Base-by-base conservation (phyloP, 495 filamentous ascomycete genomes). In the Ramalina intermedia region DNA sequence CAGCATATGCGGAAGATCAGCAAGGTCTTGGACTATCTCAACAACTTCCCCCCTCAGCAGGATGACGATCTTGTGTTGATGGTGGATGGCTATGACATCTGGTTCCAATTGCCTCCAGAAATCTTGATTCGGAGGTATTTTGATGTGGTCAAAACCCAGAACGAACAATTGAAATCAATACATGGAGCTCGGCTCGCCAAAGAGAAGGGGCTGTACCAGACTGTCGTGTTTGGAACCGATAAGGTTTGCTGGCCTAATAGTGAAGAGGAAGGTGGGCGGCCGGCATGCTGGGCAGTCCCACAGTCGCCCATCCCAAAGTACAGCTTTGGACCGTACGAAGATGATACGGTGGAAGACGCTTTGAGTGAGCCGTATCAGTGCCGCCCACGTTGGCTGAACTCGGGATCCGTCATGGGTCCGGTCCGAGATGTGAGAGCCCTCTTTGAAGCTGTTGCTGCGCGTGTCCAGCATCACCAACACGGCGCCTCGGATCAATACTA, bases 401-500 rank as follows among this genome's bases (percentile, higher is more conserved):
- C 55, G 3, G 52, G 53, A 14, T 57, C 48, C 37, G 40, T 60
- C 18, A 63, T 65, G 26, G 62, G 62, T 21, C 41, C 46, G 8
- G 51, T 57, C 14, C 14, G n/a, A 26, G 59, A 63, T 37, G 48
- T 63, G 5, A 47, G 53, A 27, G 52, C 54, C 16, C 42, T 65
- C 7, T 63, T 55, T 38, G 38, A 54, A n/a, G 54, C 59, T 13
- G 54, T 60, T 4, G 21, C 50, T 39, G 37, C 43, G 13, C 27
- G 47, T 14, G 51, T 60, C 20, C 6, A 35, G n/a, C 42, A 48
- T n/a, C 49, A 55, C 12, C 21, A 56, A 35, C 48, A 43, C 8
- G 21, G 38, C 18, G 46, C 58, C 6, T 62, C 58, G 21, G 70
- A 75, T 54, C 66, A 74, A 58, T 50, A 65, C 37, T 65, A 71